These are phyloP conservation scores for Trametes gibbosa DNA, from an alignment of 768 basidiomycete genomes.

Conservation along the genomic window DNA sequence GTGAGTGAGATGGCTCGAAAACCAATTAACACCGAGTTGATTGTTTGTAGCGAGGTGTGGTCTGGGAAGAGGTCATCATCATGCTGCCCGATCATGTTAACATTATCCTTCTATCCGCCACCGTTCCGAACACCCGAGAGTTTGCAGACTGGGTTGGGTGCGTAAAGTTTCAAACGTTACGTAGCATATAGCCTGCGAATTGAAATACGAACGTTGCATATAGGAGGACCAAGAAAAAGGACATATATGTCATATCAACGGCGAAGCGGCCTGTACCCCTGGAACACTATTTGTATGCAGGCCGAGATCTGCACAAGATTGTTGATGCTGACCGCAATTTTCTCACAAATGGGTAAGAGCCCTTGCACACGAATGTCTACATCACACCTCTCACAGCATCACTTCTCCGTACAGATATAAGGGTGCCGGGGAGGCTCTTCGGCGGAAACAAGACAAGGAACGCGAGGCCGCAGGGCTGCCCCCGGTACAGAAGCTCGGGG, in stretches of 20 bases:
- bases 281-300: slow-evolving; percentile 95
- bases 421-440: slow-evolving; percentile 82
- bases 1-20: slow-evolving; percentile 39
- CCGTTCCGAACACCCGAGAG: slow-evolving; percentile 96
- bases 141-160: slow-evolving; percentile 99
- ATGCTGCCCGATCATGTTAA: slow-evolving; percentile 99
- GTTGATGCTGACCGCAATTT: slow-evolving; percentile 81
- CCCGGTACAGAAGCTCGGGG: slow-evolving; percentile 81
- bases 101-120: slow-evolving; percentile 95
- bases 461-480: slow-evolving; percentile 91
- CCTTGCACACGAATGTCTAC: neutral
- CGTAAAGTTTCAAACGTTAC: slow-evolving; percentile 29
- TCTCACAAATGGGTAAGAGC: slow-evolving; percentile 59
- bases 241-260: slow-evolving; percentile 98
- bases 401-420: slow-evolving; percentile 62
- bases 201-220: neutral
- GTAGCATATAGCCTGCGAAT: too few relatives aligned
- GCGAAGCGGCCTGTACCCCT: slow-evolving; percentile 94
- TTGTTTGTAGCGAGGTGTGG: slow-evolving; percentile 81
- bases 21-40: neutral
- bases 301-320: slow-evolving; percentile 90
- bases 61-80: slow-evolving; percentile 99
- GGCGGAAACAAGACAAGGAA: slow-evolving; percentile 97
- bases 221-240: slow-evolving; percentile 98
- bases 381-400: neutral